These are phyloP conservation scores for Citropsis articulata DNA, from an alignment of 345 rosid species.

Conservation along the genomic window DNA sequence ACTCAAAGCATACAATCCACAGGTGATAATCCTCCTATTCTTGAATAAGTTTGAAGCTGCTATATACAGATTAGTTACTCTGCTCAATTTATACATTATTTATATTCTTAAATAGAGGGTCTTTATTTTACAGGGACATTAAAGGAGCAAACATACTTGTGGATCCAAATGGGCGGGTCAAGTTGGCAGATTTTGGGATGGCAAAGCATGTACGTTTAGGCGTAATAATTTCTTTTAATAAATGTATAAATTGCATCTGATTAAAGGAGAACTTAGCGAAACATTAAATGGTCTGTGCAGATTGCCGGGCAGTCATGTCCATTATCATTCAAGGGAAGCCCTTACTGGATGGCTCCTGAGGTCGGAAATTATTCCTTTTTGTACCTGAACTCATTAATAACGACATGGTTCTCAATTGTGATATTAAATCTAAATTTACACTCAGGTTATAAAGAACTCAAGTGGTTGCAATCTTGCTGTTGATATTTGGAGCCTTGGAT, in stretches of 20 bases:
- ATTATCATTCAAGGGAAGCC: slow-evolving; percentile 79
- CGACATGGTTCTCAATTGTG: background rate
- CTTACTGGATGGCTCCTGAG: slow-evolving; percentile 93
- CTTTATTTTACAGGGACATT: slow-evolving; percentile 51
- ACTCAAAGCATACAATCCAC: slow-evolving; percentile 65
- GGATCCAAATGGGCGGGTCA: slow-evolving; percentile 73
- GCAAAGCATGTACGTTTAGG: slow-evolving; percentile 71
- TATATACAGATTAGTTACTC: background rate
- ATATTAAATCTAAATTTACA: background rate
- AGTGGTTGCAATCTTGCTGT: slow-evolving; percentile 70
- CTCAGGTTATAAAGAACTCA: slow-evolving; percentile 63
- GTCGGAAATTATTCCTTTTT: slow-evolving; percentile 28
- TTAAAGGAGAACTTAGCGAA: background rate
- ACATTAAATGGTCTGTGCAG: slow-evolving; percentile 32
- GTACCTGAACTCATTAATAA: background rate
- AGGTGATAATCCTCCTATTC: slow-evolving; percentile 38
- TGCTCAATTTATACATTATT: background rate
- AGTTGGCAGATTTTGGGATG: slow-evolving; percentile 87
- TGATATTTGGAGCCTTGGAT: slow-evolving; percentile 88
- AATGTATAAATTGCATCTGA: background rate
- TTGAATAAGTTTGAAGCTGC: background rate
- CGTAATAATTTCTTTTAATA: slow-evolving; percentile 4
- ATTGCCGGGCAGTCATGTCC: slow-evolving; percentile 79
- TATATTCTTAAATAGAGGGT: slow-evolving; percentile 1
- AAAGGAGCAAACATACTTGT: slow-evolving; percentile 84